These are phyloP conservation scores for Ottelia alismoides DNA, from an alignment of 106 monocot species.

Conservation along the genomic window DNA sequence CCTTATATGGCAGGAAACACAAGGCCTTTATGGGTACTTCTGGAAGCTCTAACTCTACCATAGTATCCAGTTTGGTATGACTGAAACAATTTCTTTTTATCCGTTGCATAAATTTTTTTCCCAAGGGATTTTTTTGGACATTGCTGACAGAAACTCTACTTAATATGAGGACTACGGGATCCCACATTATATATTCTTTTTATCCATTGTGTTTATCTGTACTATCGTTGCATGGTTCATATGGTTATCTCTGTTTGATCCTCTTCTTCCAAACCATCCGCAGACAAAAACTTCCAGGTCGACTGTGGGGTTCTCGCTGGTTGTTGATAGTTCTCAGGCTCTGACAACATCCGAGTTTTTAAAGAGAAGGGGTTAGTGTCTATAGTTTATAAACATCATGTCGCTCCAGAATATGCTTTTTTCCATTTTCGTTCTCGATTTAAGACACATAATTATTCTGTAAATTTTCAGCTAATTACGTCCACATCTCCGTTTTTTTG, in stretches of 20 bases:
- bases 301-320: conserved; percentile 48
- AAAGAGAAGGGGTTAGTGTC: conserved; percentile 65
- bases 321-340: conserved; percentile 66
- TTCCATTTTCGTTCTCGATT: background rate
- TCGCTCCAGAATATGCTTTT: background rate
- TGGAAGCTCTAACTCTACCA: conserved; percentile 50
- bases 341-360: conserved; percentile 52
- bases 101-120: background rate
- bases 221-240: background rate
- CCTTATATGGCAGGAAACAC: conserved; percentile 80
- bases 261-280: background rate
- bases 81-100: background rate
- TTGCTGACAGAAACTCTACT: background rate
- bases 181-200: background rate
- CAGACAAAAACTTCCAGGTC: conserved; percentile 89
- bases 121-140: background rate
- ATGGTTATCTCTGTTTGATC: background rate
- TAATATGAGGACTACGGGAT: too few species aligned
- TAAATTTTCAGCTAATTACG: background rate
- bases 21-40: conserved; percentile 81
- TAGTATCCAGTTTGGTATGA: conserved; percentile 74
- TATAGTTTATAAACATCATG: too few species aligned
- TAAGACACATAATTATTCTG: background rate
- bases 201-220: background rate
- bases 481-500: background rate